Evolutionary conservation across 495 filamentous ascomycete genomes (phyloP), one percentile per base, ranked within the genome.

Genomic region (Evernia prunastri): DNA sequence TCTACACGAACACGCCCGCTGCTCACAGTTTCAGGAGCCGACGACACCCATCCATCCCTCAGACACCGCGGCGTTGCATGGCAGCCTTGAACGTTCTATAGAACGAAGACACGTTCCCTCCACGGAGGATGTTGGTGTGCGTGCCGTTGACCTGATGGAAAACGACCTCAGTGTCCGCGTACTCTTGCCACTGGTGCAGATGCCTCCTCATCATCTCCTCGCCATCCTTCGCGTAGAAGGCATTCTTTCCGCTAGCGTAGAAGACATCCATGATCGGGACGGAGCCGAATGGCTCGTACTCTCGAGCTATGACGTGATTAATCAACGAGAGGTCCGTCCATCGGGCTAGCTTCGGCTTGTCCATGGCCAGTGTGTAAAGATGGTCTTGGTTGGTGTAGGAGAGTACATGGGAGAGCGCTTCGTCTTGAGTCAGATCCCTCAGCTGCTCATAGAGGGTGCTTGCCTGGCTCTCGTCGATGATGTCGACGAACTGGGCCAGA

Each of bases 271-370:
- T 39, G 15, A 31, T 0, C 12, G 12, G 17, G 10, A 13, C 47
- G n/a, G 2, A 7, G 13, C 47, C 49, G 5, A 1, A 39, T 1
- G 33, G 47, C 4, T 56, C 27, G n/a, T 63, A 56, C 3, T 13
- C 17, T 17, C 18, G 27, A 8, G 60, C 33, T 25, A 40, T 63
- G 4, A 23, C 35, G 33, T 61, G 43, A 51, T 53, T 54, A 29
- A 53, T 61, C 45, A 53, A 53, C 12, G 43, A 17, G 17, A 63
- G 45, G n/a, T 53, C 59, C 27, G 47, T 23, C 60, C 60, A 25
- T 25, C n/a, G 29, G 20, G 31, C 20, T 40, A 54, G 60, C 47
- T 27, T 63, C 35, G 43, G 36, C 31, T 54, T 54, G 47, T 37
- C 33, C 10, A 56, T 36, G 33, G 45, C 60, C 33, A 37, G 18